phyloP scores from a whole-genome alignment of 2,329 filamentous ascomycete genomes.

The Sordariomycetes sp. region DNA sequence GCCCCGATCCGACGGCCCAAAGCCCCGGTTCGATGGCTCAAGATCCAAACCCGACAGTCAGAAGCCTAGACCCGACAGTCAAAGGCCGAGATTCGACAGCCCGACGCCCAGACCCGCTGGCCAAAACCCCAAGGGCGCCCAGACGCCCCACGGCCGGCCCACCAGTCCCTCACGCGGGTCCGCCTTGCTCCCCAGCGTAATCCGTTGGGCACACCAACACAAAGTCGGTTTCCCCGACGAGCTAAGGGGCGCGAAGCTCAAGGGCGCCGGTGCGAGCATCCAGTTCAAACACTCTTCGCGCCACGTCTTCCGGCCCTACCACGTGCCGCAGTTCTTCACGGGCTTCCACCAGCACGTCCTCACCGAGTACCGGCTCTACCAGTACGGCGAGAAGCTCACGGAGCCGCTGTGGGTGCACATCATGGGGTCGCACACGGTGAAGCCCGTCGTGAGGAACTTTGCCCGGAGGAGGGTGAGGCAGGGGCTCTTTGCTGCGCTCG shows the following conservation, averaged over 20 bases:
- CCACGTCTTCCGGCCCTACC: constrained; percentile 3
- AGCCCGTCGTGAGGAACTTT: constrained; percentile 6
- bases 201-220: neutral
- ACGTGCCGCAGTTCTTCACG: constrained; percentile 6
- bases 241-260: neutral
- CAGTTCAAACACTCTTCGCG: constrained; percentile 3
- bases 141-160: neutral
- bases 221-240: neutral
- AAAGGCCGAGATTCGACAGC: neutral
- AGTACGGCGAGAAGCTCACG: constrained; percentile 6
- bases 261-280: neutral
- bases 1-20: neutral
- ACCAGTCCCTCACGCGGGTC: neutral
- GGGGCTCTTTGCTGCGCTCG: constrained; percentile 5
- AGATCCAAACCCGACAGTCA: neutral
- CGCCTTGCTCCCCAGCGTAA: neutral
- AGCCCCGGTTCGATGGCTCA: neutral
- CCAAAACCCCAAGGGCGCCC: neutral
- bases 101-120: neutral
- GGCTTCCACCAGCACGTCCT: constrained; percentile 4
- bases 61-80: neutral
- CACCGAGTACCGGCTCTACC: constrained; percentile 6
- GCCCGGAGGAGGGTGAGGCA: constrained; percentile 7
- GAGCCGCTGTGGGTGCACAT: constrained; percentile 8
- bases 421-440: constrained; percentile 3